phyloP scores from a whole-genome alignment of 1,139 yeast genomes.

The Pichia sp. region DNA sequence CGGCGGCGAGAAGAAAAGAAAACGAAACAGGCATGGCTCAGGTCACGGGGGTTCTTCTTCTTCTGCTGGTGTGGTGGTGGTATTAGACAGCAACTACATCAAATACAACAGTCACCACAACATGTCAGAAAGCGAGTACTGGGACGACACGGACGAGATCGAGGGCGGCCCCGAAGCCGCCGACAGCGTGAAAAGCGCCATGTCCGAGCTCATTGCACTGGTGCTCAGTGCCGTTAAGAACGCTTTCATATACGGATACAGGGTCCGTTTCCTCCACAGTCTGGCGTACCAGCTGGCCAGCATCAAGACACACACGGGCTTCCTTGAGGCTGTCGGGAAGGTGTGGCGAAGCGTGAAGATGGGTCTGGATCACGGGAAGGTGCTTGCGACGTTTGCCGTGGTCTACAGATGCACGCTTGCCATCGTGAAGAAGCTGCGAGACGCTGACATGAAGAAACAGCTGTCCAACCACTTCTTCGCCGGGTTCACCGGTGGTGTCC shows the following conservation, averaged over 20 bases:
- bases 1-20: too few species aligned
- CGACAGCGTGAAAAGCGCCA: not conserved
- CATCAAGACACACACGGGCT: slow-evolving; percentile 43
- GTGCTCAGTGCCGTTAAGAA: slow-evolving; percentile 25
- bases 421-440: not conserved
- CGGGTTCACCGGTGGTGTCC: slow-evolving; percentile 63
- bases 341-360: slow-evolving; percentile 44
- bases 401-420: slow-evolving; percentile 43
- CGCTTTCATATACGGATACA: slow-evolving; percentile 60
- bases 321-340: slow-evolving; percentile 43
- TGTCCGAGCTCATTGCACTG: not conserved
- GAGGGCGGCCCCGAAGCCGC: not conserved
- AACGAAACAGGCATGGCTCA: too few species aligned
- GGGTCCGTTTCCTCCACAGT: slow-evolving; percentile 73
- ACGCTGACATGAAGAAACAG: not conserved
- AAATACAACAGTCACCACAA: too few species aligned
- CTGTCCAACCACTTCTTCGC: slow-evolving; percentile 45
- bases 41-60: too few species aligned
- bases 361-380: slow-evolving; percentile 64
- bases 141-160: not conserved
- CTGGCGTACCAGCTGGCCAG: slow-evolving; percentile 45
- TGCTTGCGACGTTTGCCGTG: slow-evolving; percentile 66
- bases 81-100: too few species aligned
- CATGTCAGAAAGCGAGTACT: not conserved
- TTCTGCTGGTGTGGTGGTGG: not conserved